A percentile compares a stretch with the other conserved stretches of the same genome.
These are phyloP conservation scores for Colletotrichum lupini DNA, from an alignment of 2,329 filamentous ascomycete genomes.

Conservation along the genomic window DNA sequence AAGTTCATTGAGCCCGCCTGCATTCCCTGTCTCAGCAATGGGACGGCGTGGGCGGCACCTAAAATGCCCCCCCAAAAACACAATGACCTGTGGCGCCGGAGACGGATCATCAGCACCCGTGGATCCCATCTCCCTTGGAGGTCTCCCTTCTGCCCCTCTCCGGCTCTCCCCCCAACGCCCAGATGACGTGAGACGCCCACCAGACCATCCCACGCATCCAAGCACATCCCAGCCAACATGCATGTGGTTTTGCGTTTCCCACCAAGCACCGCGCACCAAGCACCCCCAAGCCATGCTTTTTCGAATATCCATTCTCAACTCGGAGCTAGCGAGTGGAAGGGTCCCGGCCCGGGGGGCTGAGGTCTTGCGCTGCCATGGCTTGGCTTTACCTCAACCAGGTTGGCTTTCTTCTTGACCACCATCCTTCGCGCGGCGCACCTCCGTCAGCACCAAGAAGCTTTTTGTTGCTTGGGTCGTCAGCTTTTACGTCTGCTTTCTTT, in stretches of 20 bases:
- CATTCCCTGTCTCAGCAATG: not conserved
- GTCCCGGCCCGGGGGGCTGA: slow-evolving; percentile 29
- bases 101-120: slow-evolving; percentile 25
- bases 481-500: not conserved
- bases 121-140: not conserved
- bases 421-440: slow-evolving; percentile 8
- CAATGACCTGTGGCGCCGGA: not conserved
- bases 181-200: slow-evolving; percentile 30
- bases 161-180: not conserved
- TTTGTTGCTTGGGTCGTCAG: not conserved
- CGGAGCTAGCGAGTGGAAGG: slow-evolving; percentile 1
- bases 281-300: not conserved
- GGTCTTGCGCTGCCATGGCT: slow-evolving; percentile 4
- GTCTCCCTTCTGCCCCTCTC: not conserved
- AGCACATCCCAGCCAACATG: not conserved
- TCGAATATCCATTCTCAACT: not conserved
- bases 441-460: slow-evolving; percentile 17
- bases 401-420: not conserved
- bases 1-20: not conserved
- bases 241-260: not conserved
- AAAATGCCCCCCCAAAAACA: not conserved
- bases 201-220: not conserved
- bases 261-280: no score
- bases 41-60: not conserved
- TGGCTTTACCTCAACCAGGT: not conserved